A percentile compares a stretch with the other conserved stretches of the same genome.
These are phyloP conservation scores for Penicillium psychrosexuale DNA, from an alignment of 2,329 filamentous ascomycete genomes.

Conservation along the genomic window DNA sequence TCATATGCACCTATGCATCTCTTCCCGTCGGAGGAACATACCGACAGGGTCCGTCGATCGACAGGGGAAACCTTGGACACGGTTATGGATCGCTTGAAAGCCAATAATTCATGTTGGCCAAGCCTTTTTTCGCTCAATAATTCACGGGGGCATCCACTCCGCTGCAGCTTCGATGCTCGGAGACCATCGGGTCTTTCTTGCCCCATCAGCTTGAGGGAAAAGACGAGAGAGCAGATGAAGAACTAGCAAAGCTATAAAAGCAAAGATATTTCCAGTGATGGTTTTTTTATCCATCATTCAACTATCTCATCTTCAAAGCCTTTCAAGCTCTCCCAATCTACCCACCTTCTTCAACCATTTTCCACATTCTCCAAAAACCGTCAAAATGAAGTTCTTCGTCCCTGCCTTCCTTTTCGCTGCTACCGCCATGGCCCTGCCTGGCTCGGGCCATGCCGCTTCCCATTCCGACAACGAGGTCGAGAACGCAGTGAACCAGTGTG, in stretches of 20 bases:
- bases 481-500: constrained; percentile 24
- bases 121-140: background rate
- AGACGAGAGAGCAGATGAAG: background rate
- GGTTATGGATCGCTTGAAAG: background rate
- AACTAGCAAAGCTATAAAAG: constrained; percentile 20
- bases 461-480: constrained; percentile 9
- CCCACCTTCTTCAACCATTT: background rate
- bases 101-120: background rate
- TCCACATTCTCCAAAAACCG: background rate
- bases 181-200: background rate
- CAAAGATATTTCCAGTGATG: background rate
- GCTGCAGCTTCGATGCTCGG: background rate
- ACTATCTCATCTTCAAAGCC: constrained; percentile 3
- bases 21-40: background rate
- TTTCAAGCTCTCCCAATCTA: background rate
- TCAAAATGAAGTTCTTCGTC: constrained; percentile 30
- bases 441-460: background rate
- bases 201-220: background rate
- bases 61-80: background rate
- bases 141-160: constrained; percentile 7
- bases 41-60: background rate
- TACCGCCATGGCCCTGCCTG: constrained; percentile 23
- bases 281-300: constrained; percentile 7
- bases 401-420: constrained; percentile 24
- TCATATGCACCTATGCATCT: background rate